Conservation (phyloP, 306 rosid species). For the Vigna hirtella region DNA sequence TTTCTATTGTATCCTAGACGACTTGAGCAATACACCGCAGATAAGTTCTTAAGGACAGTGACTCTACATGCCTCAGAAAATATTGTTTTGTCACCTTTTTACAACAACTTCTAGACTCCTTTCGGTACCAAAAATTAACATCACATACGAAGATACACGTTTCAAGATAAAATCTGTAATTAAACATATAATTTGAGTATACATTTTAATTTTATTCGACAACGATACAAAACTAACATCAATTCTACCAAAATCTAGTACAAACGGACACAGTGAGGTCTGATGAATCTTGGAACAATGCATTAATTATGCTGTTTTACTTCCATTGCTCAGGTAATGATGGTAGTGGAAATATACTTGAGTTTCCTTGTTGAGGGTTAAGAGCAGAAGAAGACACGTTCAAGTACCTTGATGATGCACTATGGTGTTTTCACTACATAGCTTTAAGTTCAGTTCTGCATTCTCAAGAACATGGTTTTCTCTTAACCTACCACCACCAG, state of each 20-base stretch:
- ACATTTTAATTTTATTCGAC: neutral
- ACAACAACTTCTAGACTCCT: too few species aligned
- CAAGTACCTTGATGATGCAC: conserved; percentile 42
- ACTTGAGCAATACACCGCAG: too few species aligned
- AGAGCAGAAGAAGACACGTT: conserved; percentile 36
- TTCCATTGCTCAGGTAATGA: conserved; percentile 34
- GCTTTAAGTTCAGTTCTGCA: conserved; percentile 29
- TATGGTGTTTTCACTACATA: conserved; percentile 25
- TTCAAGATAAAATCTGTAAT: too few species aligned
- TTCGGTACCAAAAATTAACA: neutral
- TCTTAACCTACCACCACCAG: conserved; percentile 20
- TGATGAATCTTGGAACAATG: neutral
- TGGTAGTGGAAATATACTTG: conserved; percentile 25
- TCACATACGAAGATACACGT: neutral
- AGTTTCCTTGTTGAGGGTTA: conserved; percentile 36
- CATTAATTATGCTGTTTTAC: conserved; percentile 19
- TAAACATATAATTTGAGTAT: too few species aligned
- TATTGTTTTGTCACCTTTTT: too few species aligned
- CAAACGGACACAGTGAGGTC: neutral
- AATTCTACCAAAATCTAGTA: neutral
- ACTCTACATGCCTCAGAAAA: too few species aligned
- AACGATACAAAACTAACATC: neutral
- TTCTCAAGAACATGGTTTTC: conserved; percentile 30
- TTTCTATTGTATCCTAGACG: too few species aligned
- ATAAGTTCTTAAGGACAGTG: too few species aligned